These are phyloP conservation scores for Kodamaea laetipori DNA, from an alignment of 805 yeast genomes.

Conservation along the genomic window DNA sequence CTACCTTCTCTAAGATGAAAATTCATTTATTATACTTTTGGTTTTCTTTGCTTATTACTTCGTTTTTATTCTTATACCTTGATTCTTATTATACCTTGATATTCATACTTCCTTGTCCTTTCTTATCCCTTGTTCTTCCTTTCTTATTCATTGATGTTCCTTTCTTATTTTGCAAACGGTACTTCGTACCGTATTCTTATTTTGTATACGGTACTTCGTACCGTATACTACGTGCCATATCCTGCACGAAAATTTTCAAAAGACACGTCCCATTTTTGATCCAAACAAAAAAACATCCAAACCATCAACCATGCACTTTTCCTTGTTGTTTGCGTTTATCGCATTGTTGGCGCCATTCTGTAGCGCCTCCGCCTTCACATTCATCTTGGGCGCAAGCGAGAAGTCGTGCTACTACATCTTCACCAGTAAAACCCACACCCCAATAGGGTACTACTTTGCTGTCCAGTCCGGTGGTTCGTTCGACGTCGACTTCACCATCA, in stretches of 20 bases:
- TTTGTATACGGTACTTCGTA: too few species aligned
- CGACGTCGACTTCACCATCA: constrained; percentile 71
- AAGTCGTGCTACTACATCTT: constrained; percentile 70
- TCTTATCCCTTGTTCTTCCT: too few species aligned
- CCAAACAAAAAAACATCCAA: constrained; percentile 1
- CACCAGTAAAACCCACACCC: constrained; percentile 59
- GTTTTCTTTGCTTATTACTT: too few species aligned
- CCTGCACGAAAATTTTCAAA: constrained; percentile 6
- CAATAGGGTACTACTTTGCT: constrained; percentile 76
- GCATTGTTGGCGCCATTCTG: constrained; percentile 7
- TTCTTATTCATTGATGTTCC: too few species aligned
- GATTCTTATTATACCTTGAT: too few species aligned
- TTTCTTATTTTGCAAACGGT: too few species aligned
- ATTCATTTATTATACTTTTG: too few species aligned
- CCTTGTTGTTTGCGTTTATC: constrained; percentile 4
- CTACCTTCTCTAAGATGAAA: too few species aligned
- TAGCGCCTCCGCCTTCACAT: constrained; percentile 63
- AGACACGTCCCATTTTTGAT: constrained; percentile 4
- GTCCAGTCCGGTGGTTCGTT: constrained; percentile 80
- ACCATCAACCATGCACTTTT: background rate
- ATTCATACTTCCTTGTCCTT: too few species aligned
- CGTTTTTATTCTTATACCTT: too few species aligned
- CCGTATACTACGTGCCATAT: too few species aligned
- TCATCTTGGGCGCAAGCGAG: constrained; percentile 74
- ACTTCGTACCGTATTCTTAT: too few species aligned